These are phyloP conservation scores for Carpinus viminea DNA, from an alignment of 306 rosid genomes.

Conservation along the genomic window DNA sequence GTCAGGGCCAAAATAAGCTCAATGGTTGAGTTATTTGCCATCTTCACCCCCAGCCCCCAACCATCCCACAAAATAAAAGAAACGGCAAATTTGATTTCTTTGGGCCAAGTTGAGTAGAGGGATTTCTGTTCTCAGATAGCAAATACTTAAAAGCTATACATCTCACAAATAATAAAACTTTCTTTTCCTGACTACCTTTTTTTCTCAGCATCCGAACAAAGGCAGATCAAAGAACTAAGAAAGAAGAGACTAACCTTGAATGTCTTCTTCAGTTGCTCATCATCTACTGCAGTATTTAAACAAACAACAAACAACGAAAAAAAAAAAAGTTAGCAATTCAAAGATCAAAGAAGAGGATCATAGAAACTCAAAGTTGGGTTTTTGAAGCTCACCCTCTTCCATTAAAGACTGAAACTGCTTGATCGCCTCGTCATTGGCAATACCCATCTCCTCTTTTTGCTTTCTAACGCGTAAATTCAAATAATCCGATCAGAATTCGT, in stretches of 20 bases:
- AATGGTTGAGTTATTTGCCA: background rate
- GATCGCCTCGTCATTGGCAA: conserved; percentile 67
- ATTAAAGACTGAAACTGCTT: conserved; percentile 64
- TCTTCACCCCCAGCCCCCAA: background rate
- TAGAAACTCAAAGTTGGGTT: conserved; percentile 16
- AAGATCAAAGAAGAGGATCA: conserved; percentile 36
- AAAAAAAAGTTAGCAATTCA: conserved; percentile 13
- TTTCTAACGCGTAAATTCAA: background rate
- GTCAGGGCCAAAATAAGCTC: background rate
- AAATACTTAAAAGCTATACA: conserved; percentile 3
- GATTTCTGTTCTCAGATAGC: background rate
- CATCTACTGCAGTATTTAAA: conserved; percentile 53
- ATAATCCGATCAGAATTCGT: conserved; percentile 5
- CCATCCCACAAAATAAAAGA: no score
- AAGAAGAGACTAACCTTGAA: conserved; percentile 55
- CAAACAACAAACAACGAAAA: background rate
- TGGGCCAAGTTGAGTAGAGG: background rate
- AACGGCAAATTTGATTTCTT: background rate
- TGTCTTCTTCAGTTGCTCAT: conserved; percentile 59
- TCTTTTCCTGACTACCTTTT: background rate
- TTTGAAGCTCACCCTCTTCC: conserved; percentile 55
- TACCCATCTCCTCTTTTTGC: conserved; percentile 51
- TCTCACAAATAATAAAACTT: conserved; percentile 1
- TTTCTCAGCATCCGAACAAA: conserved; percentile 15
- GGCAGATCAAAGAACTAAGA: conserved; percentile 32